Base-by-base conservation (phyloP, 306 rosid species). In the Rosa lucieae region DNA sequence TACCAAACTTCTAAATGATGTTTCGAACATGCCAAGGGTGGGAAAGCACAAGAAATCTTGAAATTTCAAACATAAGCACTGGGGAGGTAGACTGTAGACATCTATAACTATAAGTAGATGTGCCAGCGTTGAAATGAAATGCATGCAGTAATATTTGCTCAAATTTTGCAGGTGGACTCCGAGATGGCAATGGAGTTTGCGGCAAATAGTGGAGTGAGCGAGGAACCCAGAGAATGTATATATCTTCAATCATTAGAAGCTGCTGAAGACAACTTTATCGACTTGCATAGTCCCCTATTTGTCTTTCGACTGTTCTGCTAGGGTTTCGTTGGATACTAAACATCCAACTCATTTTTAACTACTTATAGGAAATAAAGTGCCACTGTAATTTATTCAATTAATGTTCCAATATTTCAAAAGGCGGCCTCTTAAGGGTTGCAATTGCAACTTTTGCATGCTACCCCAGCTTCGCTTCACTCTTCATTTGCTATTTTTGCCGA, bases 121-220 rank as follows among this genome's bases (percentile, higher is more conserved):
- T 37, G 9, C 48, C 49, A 10, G 18, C 5, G 11, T 74, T 46
- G 49, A 47, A 67, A 70, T 49, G 26, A 67, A 67, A 39, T 6
- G 39, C 78, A 29, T 29, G 20, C 7, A 0, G 61, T 46, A 76
- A 62, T 6, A 4, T 32, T 51, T 29, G 47, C 23, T 35, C 42
- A 72, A 72, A 37, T 46, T 66, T 74, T 72, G 82, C 92, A 95
- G 99, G 98, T 92, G 77, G 99, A 95, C 89, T 92, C 89, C 67
- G 99, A 95, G 80, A 95, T 95, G 99, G 96, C 97, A 21, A 70
- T 92, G 86, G 99, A 95, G 80, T 95, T 89, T 80, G 99, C 99
- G 17, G 88, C 99, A 62, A 94, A 92, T 61, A 89, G 97, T 82
- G 96, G 97, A 79, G 99, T 90, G 76, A 95, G 93, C 77, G 99